phyloP scores from a whole-genome alignment of 78 protist species.

The Fonticula alba region DNA sequence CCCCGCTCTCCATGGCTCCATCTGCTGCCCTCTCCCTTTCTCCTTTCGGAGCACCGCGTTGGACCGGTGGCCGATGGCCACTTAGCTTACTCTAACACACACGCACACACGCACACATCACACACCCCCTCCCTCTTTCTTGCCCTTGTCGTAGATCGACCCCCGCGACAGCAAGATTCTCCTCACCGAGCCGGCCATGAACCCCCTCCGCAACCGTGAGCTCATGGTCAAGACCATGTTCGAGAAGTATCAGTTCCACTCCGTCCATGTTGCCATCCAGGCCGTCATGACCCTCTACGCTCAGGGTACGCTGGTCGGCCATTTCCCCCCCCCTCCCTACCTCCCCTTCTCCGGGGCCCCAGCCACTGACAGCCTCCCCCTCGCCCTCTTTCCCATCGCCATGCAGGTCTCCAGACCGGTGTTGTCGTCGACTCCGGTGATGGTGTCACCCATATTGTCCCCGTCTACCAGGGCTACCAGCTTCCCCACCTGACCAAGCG shows the following conservation, averaged over 20 bases:
- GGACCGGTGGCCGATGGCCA: too few relatives aligned
- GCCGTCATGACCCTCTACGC: conserved; percentile 91
- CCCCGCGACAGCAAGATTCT: conserved; percentile 60
- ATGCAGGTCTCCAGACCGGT: conserved; percentile 61
- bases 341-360: neutral
- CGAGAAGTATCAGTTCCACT: conserved; percentile 79
- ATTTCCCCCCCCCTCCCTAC: neutral
- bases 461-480: conserved; percentile 90
- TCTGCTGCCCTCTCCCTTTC: neutral
- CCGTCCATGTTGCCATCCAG: conserved; percentile 72
- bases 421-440: conserved; percentile 97
- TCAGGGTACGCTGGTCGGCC: conserved; percentile 31
- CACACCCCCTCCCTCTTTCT: neutral
- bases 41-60: too few relatives aligned
- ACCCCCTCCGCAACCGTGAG: conserved; percentile 45
- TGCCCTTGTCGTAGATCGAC: neutral
- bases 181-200: conserved; percentile 94
- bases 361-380: neutral
- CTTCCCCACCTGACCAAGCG: conserved; percentile 72
- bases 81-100: too few relatives aligned
- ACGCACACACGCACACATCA: too few relatives aligned
- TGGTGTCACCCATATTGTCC: conserved; percentile 99
- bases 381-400: neutral
- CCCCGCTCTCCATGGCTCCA: too few relatives aligned
- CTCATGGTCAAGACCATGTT: conserved; percentile 77